phyloP scores from a whole-genome alignment of 768 basidiomycete species.

The Lactarius trivialis region DNA sequence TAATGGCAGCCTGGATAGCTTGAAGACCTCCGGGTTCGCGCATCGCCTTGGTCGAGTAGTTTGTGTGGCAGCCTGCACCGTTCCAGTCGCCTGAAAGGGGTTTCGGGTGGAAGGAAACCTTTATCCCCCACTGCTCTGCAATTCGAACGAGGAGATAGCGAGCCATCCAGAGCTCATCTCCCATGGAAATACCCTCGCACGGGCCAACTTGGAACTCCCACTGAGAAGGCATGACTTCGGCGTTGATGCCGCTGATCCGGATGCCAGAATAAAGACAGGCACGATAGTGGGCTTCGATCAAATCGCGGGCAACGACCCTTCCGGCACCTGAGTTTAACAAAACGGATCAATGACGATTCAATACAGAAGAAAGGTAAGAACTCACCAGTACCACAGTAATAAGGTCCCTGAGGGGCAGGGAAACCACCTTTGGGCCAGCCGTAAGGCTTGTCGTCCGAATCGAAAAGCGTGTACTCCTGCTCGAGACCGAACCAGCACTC shows the following conservation, averaged over 20 bases:
- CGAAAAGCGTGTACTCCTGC: conserved; percentile 98
- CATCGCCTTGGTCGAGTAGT: conserved; percentile 93
- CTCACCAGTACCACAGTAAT: conserved; percentile 98
- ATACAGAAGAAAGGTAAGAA: conserved; percentile 14
- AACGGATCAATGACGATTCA: background rate
- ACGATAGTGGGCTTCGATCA: conserved; percentile 98
- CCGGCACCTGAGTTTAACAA: conserved; percentile 63
- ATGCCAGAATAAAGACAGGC: conserved; percentile 92
- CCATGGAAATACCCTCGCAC: conserved; percentile 96
- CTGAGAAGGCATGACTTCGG: conserved; percentile 99
- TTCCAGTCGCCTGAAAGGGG: conserved; percentile 98
- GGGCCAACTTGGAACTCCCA: conserved; percentile 99
- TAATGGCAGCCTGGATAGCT: conserved; percentile 85
- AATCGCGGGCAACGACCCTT: conserved; percentile 96
- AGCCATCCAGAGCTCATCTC: conserved; percentile 99
- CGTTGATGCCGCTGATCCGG: conserved; percentile 99
- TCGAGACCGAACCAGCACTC: conserved; percentile 97
- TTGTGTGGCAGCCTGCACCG: conserved; percentile 97
- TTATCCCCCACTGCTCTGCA: conserved; percentile 95
- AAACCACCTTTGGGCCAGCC: conserved; percentile 99
- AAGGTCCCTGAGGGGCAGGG: conserved; percentile 98
- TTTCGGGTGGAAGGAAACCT: conserved; percentile 99
- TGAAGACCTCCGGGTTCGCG: conserved; percentile 93
- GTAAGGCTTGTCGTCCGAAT: conserved; percentile 80
- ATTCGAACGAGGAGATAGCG: conserved; percentile 93